phyloP scores from a whole-genome alignment of 73 alveolate genomes.

The Paramecium sexaurelia region DNA sequence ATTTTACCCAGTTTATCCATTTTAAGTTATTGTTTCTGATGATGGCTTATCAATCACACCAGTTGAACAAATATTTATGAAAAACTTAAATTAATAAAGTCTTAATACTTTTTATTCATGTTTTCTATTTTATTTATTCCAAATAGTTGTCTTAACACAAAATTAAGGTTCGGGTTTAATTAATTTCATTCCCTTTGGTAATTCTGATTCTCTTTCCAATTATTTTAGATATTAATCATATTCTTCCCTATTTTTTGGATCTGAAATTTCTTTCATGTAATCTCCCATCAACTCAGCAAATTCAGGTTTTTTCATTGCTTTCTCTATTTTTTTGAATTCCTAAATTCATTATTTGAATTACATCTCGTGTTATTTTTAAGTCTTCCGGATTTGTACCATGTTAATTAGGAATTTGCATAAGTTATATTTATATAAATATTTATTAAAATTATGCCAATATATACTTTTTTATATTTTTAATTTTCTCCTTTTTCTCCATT shows the following conservation, averaged over 20 bases:
- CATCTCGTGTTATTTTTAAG: slow-evolving; percentile 1
- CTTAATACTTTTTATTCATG: slow-evolving; percentile 70
- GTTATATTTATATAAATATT: background rate
- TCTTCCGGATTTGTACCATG: slow-evolving; percentile 46
- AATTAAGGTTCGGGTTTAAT: slow-evolving; percentile 83
- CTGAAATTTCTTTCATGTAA: slow-evolving; percentile 96
- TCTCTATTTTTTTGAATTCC: slow-evolving; percentile 79
- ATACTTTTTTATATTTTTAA: too few relatives aligned
- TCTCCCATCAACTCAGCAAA: slow-evolving; percentile 91
- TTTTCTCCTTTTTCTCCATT: too few relatives aligned
- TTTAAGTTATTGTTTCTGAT: slow-evolving; percentile 67
- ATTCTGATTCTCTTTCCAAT: slow-evolving; percentile 91
- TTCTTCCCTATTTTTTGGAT: slow-evolving; percentile 95
- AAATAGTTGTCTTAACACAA: slow-evolving; percentile 86
- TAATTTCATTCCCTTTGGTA: slow-evolving; percentile 87
- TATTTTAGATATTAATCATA: slow-evolving; percentile 91
- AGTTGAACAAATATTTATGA: slow-evolving; percentile 92
- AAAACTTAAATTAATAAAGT: slow-evolving; percentile 85
- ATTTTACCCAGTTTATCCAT: slow-evolving; percentile 87
- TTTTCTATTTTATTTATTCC: slow-evolving; percentile 69
- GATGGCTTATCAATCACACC: slow-evolving; percentile 89
- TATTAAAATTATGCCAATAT: too few relatives aligned
- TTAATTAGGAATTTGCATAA: slow-evolving; percentile 52
- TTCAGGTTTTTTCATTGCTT: slow-evolving; percentile 96
- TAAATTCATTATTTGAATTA: background rate